Base-by-base conservation (phyloP, 768 basidiomycete genomes). In the Trametes sanguinea region DNA sequence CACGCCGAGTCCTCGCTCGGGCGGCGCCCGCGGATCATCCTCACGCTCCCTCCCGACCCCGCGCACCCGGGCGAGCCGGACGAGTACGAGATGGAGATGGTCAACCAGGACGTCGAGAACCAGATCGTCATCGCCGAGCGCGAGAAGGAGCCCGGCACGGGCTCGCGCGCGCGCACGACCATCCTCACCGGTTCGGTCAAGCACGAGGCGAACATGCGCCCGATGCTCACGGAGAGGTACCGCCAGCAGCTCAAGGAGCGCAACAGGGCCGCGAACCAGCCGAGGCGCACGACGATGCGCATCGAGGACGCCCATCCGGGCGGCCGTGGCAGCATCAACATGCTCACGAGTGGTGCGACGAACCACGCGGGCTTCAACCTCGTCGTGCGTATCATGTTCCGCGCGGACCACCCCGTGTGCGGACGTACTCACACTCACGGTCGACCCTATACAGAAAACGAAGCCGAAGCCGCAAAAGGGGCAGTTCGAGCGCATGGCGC, bases 11-110 rank as follows among this genome's bases (percentile, higher is more conserved):
- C 73, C 14, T 72, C 81, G 6, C 76, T 74, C 1, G 82, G 77
- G 51, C 78, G 78, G 52, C 82, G 81, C 48, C 81, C 83, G 0
- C 83, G 85, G 52, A 90, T 90, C 57, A 75, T 89, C 53, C 82
- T 90, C 50, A 85, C 87, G 65, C 78, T 88, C 0, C 87, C 88
- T 3, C 84, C 85, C 0, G 81, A 85, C 67, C 74, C 72, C 1
- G 78, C 77, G 11, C 81, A 85, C 68, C 74, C 64, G 27, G 72
- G 70, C 32, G 72, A 71, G 16, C 71, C 69, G 4, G 89, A 90
- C 68, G 83, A 86, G 73, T 98, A 94, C 76, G 91, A 94, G 67
- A 80, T 98, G 37, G 88, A 92, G 45, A 92, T 96, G 85, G 86
- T 94, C 45, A 89, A 92, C 64, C 88, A 92, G 64, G 75, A 84